These are phyloP conservation scores for Akanthomyces dipterigenus DNA, from an alignment of 2,329 filamentous ascomycete genomes.

Conservation along the genomic window DNA sequence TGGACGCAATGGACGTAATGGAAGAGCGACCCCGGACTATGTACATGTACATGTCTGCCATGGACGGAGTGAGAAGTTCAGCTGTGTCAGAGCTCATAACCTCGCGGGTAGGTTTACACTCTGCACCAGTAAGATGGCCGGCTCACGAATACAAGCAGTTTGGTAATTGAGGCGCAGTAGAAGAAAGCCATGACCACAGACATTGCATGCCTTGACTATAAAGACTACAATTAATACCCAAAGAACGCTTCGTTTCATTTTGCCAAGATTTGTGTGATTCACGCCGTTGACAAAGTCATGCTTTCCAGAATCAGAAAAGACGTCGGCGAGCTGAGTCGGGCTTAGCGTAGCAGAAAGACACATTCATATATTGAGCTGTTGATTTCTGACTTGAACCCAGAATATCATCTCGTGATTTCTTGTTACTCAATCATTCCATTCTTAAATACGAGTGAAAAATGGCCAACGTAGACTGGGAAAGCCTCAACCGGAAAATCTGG, in stretches of 20 bases:
- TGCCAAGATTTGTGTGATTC: neutral
- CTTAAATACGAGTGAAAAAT: neutral
- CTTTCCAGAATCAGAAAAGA: neutral
- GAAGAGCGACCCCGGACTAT: no score
- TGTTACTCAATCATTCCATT: neutral
- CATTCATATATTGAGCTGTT: neutral
- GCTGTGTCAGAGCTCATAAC: no score
- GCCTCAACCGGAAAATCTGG: slow-evolving; percentile 11
- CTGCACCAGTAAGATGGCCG: no score
- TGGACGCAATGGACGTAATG: no score
- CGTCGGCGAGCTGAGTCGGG: slow-evolving; percentile 1
- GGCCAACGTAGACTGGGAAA: slow-evolving; percentile 12
- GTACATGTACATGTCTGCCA: no score
- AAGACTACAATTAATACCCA: neutral
- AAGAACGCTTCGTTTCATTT: neutral
- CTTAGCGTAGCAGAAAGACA: neutral
- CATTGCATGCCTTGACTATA: no score
- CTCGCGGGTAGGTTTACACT: no score
- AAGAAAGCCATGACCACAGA: no score
- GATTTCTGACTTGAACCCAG: neutral
- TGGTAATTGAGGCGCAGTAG: no score
- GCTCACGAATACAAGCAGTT: no score
- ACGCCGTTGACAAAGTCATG: neutral
- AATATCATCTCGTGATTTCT: neutral
- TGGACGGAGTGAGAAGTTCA: no score